Base-by-base conservation (phyloP, 768 basidiomycete species). In the Boletus huronensis region DNA sequence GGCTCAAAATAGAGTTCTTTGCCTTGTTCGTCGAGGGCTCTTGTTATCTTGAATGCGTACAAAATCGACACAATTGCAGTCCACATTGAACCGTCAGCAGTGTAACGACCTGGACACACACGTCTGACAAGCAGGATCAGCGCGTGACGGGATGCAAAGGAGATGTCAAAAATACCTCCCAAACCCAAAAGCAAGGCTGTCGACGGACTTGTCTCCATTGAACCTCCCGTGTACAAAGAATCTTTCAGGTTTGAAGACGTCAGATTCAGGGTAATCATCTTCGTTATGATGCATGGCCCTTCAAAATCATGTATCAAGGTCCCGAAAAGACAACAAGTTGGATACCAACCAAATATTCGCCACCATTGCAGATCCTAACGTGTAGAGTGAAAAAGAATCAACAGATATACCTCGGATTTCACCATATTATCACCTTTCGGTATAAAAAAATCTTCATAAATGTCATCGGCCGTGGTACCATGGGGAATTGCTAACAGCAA, bases 201-300 rank as follows among this genome's bases (percentile, higher is more conserved):
- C 36, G 5, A 26, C 19, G 9, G 38, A 19, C 23, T 44, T 46
- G 28, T 48, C 45, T 2, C 41, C 53, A 3, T 26, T 35, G 36
- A 55, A 45, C 34, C 16, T 45, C 8, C 61, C 69, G 11, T 53
- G 50, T n/a, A 47, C 43, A 8, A 72, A 34, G 49, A 64, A 73
- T n/a, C 72, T 59, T 52, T 73, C 71, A 4, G 70, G 72, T 36
- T 63, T 64, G 58, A 74, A 75, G 8, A 40, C 49, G 8, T 65
- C 46, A 1, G 68, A 57, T 17, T 68, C 58, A 3, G 66, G 51
- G 45, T 58, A 65, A 3, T 23, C 35, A 4, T 55, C 28, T 42
- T 48, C 44, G 47, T 58, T 28, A 14, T 26, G 60, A 32, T 45
- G 2, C 38, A 65, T 65, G 9, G 55, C 51, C 64, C 62, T 64